These are phyloP conservation scores for Naegleria gruberi DNA, from an alignment of 208 protist species.

Conservation along the genomic window DNA sequence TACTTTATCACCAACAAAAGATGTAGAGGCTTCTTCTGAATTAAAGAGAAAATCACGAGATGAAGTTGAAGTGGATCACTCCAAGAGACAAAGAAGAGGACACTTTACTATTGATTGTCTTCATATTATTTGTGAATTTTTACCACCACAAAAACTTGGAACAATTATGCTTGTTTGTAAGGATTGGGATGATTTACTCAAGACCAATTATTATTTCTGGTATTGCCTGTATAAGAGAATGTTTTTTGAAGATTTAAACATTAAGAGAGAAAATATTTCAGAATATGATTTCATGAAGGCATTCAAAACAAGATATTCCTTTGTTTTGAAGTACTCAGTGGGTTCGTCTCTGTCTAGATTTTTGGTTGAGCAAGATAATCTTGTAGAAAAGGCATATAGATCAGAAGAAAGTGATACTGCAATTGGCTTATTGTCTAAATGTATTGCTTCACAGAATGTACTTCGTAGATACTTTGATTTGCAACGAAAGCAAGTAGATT, in stretches of 20 bases:
- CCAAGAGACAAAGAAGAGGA: no score
- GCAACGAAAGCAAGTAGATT: neutral
- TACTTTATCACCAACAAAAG: no score
- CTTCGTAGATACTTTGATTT: neutral
- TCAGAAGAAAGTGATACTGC: neutral
- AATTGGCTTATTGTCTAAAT: neutral
- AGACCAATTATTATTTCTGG: neutral
- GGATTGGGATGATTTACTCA: neutral
- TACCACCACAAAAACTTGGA: neutral
- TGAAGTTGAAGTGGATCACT: no score
- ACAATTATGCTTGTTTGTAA: neutral
- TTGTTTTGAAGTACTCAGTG: neutral
- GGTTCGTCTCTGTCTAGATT: neutral
- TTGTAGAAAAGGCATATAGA: neutral
- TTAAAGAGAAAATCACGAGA: no score
- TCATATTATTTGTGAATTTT: neutral
- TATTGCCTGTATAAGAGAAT: neutral
- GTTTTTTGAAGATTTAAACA: neutral
- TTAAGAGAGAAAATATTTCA: neutral
- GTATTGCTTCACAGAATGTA: neutral
- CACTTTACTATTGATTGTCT: neutral
- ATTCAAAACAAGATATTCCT: neutral
- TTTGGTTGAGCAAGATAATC: neutral
- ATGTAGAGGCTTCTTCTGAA: no score
- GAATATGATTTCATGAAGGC: neutral